Conservation (phyloP, 306 rosid species). For the Macrotyloma uniflorum region DNA sequence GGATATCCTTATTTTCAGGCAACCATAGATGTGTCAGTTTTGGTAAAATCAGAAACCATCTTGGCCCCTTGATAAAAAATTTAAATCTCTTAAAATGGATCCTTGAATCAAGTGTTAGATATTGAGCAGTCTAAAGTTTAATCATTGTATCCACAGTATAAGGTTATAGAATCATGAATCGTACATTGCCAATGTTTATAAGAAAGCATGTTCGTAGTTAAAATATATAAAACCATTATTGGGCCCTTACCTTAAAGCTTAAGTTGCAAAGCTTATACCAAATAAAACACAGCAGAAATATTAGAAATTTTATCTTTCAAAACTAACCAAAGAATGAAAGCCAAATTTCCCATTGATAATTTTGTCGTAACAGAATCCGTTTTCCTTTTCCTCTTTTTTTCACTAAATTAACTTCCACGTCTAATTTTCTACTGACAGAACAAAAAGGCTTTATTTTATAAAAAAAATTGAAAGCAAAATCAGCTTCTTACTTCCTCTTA, state of each 20-base stretch:
- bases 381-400: neutral
- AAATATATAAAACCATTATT: neutral
- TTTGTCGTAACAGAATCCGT: neutral
- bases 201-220: neutral
- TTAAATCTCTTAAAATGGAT: neutral
- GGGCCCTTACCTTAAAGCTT: neutral
- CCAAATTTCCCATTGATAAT: neutral
- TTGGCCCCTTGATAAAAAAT: neutral
- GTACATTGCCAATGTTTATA: neutral
- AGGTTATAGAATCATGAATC: neutral
- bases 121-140: neutral
- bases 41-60: neutral
- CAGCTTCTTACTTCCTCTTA: neutral
- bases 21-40: neutral
- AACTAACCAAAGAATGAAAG: neutral
- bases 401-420: neutral
- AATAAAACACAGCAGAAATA: neutral
- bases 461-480: neutral
- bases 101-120: neutral
- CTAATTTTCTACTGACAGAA: neutral
- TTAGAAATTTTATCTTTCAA: neutral
- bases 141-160: neutral
- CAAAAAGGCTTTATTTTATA: neutral
- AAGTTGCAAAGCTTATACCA: constrained; percentile 8
- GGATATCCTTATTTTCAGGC: neutral